These are phyloP conservation scores for Thraustochytrium striatum DNA, from an alignment of 352 stramenopile species.

Conservation along the genomic window DNA sequence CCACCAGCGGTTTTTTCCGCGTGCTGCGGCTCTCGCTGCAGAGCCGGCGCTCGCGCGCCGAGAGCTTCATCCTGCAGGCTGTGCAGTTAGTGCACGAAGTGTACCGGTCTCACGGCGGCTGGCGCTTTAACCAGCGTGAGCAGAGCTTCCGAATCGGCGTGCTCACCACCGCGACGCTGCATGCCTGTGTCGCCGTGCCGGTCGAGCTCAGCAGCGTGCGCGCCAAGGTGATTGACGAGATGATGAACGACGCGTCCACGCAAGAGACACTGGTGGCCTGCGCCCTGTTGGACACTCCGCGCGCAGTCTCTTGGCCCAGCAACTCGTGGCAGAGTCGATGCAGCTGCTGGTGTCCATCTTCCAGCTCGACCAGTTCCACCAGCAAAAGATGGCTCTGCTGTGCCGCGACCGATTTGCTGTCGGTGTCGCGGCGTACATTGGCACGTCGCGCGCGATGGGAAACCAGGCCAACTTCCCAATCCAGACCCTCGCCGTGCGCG, in stretches of 20 bases:
- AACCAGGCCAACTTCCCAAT: conserved; percentile 17
- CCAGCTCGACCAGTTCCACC: not conserved
- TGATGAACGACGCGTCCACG: conserved; percentile 39
- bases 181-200: conserved; percentile 3
- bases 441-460: not conserved
- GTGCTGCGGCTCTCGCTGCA: conserved; percentile 31
- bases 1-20: conserved; percentile 16
- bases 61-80: conserved; percentile 26
- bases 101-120: conserved; percentile 19
- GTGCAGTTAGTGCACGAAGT: conserved; percentile 36
- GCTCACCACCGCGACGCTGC: conserved; percentile 17
- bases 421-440: conserved; percentile 24
- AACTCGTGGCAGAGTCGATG: conserved; percentile 14
- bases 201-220: conserved; percentile 14
- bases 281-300: not conserved
- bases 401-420: conserved; percentile 31
- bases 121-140: conserved; percentile 10
- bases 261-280: conserved; percentile 29
- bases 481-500: not conserved
- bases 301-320: conserved; percentile 3
- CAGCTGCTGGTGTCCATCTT: not conserved
- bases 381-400: conserved; percentile 33
- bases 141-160: conserved; percentile 16
- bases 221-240: conserved; percentile 35
- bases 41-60: not conserved